Evolutionary conservation across 2,329 filamentous ascomycete genomes (phyloP), one percentile per base, ranked within the genome.

Genomic region (Fusarium nematophilum): DNA sequence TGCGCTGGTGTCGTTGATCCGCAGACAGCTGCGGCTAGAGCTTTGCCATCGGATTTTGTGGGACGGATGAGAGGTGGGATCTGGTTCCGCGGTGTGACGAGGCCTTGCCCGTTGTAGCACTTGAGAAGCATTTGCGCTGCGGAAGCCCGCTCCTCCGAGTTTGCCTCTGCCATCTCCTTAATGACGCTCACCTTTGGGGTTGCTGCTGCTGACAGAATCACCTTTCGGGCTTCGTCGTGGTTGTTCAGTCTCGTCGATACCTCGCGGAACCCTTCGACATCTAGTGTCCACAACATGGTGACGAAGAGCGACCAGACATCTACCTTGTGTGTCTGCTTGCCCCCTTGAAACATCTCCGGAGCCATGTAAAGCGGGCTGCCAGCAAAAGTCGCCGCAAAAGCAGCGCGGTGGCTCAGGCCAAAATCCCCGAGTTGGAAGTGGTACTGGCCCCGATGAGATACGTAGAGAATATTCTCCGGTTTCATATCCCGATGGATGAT

Each of bases 261-360:
- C n/a, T n/a, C n/a, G 27, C 45, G 29, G 33, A 48, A 48, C 2
- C 37, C 34, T 25, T 53, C 29, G 7, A 38, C 43, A 31, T 67
- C 30, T n/a, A 59, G 9, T 6, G 46, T 57, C 55, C 62, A 69
- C 13, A 64, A 17, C 26, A 66, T 55, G 2, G 69, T 67, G 25
- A 65, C 60, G 37, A 57, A 70, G 10, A 70, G 53, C 3, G 66
- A 70, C 68, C 65, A 72, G 7, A 70, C 42, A 42, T 70, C 69
- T 6, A 60, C 26, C 43, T 68, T 70, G 11, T 30, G 27, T 14
- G 63, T 64, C 45, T 68, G 64, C 3, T 21, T 36, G 17, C 17
- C n/a, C 9, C 11, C 18, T 7, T 6, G 5, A 25, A 10, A 25
- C 6, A 64, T 40, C 40, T 68, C 67, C 9, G 58, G 65, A 9